Evolutionary conservation across 495 filamentous ascomycete species (phyloP).

Genomic region (Pyronema domesticum): DNA sequence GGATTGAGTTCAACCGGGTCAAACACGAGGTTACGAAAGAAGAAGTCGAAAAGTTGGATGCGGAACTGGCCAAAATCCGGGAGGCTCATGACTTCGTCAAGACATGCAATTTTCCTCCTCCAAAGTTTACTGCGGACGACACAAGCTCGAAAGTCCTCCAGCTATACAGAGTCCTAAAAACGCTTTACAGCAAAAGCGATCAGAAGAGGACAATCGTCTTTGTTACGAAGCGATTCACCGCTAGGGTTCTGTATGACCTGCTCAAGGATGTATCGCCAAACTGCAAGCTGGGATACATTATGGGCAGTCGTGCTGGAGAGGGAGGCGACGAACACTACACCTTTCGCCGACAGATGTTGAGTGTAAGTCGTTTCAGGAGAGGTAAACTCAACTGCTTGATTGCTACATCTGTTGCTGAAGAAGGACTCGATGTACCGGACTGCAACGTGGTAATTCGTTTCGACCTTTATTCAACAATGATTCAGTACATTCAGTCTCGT

Average conservation of each 20-base stretch:
- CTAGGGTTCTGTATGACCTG: conserved; percentile 48
- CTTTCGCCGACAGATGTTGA: conserved; percentile 57
- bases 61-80: conserved; percentile 36
- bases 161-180: conserved; percentile 38
- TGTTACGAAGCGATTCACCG: conserved; percentile 60
- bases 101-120: conserved; percentile 31
- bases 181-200: conserved; percentile 38
- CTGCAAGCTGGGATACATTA: conserved; percentile 47
- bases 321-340: conserved; percentile 41
- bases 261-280: conserved; percentile 39
- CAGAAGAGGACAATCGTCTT: conserved; percentile 75
- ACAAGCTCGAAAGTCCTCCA: conserved; percentile 58
- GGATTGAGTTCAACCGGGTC: background rate
- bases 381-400: conserved; percentile 79
- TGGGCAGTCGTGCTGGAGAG: conserved; percentile 36
- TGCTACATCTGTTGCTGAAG: conserved; percentile 82
- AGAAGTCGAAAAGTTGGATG: conserved; percentile 29
- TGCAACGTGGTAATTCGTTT: conserved; percentile 85
- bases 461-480: conserved; percentile 76
- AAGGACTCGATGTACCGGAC: conserved; percentile 89
- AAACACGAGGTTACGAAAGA: background rate
- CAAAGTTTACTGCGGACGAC: conserved; percentile 27
- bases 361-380: conserved; percentile 56
- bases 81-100: conserved; percentile 42
- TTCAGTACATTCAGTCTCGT: conserved; percentile 88